A percentile compares a stretch with the other conserved stretches of the same genome.
phyloP scores from a whole-genome alignment of 305 asterid species.

The Fraxinus floribunda region DNA sequence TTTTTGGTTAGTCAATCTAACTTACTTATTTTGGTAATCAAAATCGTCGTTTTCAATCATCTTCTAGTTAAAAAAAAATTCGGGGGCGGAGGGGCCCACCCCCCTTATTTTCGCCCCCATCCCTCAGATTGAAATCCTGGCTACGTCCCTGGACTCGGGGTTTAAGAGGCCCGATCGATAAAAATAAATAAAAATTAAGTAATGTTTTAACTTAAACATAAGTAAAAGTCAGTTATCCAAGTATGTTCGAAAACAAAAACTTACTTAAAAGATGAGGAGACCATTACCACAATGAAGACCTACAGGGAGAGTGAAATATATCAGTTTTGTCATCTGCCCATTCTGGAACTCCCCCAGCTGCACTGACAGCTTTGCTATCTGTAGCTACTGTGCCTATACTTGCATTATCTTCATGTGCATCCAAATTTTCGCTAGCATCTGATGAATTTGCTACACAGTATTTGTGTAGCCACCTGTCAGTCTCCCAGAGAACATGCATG shows the following conservation, averaged over 20 bases:
- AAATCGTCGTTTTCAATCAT: too few relatives aligned
- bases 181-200: too few relatives aligned
- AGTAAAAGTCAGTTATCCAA: neutral
- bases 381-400: constrained; percentile 29
- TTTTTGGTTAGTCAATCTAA: too few relatives aligned
- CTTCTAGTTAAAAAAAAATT: too few relatives aligned
- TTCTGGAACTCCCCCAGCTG: constrained; percentile 68
- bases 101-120: too few relatives aligned
- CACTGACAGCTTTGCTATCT: constrained; percentile 55
- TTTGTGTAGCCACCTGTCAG: constrained; percentile 87
- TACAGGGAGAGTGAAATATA: constrained; percentile 30
- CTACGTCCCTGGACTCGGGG: too few relatives aligned
- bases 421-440: constrained; percentile 39
- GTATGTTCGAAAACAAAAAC: neutral
- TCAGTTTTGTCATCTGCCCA: constrained; percentile 40
- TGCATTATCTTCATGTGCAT: constrained; percentile 24
- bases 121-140: too few relatives aligned
- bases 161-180: too few relatives aligned
- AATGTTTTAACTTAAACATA: neutral
- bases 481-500: constrained; percentile 99
- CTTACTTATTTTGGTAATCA: too few relatives aligned
- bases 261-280: constrained; percentile 10
- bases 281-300: constrained; percentile 74
- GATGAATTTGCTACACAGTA: constrained; percentile 55
- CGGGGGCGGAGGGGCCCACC: too few relatives aligned